These are phyloP conservation scores for Vitis amurensis DNA, from an alignment of 164 flowering plant species.

Conservation along the genomic window DNA sequence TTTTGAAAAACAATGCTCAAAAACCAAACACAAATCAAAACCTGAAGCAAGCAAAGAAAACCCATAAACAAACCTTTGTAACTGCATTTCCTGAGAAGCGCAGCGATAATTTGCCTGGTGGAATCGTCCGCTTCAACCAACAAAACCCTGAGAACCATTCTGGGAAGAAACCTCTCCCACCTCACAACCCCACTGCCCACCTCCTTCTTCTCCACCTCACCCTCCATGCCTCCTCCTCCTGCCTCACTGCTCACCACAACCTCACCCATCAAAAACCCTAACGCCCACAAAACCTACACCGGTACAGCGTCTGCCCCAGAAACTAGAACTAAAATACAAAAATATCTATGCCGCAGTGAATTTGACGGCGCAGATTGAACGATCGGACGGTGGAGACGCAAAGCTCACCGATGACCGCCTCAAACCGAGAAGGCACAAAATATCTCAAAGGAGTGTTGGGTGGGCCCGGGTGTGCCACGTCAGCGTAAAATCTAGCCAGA, in stretches of 20 bases:
- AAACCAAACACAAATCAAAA: too few species aligned
- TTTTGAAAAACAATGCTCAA: neutral
- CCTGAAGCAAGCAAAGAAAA: neutral
- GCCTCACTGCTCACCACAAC: constrained; percentile 23
- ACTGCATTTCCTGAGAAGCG: constrained; percentile 77
- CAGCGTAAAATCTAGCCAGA: constrained; percentile 8
- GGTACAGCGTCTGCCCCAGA: too few species aligned
- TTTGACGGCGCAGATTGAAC: neutral
- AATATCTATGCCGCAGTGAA: constrained; percentile 11
- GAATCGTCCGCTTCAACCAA: constrained; percentile 85
- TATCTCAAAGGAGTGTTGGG: neutral
- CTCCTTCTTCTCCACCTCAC: constrained; percentile 6
- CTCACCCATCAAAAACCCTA: constrained; percentile 20
- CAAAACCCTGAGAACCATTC: constrained; percentile 57
- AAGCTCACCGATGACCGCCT: neutral
- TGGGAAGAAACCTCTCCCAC: constrained; percentile 69
- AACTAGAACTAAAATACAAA: neutral
- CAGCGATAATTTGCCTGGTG: constrained; percentile 73
- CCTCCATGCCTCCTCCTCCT: constrained; percentile 11
- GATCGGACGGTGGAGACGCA: constrained; percentile 21
- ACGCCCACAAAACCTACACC: too few species aligned
- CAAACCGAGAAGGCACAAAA: constrained; percentile 13
- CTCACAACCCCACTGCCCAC: constrained; percentile 26
- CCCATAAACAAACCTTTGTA: constrained; percentile 52
- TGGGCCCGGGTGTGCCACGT: constrained; percentile 16